A percentile compares a stretch with the other conserved stretches of the same genome.
These are phyloP conservation scores for Orbilia blumenaviensis DNA, from an alignment of 2,329 filamentous ascomycete species.

Conservation along the genomic window DNA sequence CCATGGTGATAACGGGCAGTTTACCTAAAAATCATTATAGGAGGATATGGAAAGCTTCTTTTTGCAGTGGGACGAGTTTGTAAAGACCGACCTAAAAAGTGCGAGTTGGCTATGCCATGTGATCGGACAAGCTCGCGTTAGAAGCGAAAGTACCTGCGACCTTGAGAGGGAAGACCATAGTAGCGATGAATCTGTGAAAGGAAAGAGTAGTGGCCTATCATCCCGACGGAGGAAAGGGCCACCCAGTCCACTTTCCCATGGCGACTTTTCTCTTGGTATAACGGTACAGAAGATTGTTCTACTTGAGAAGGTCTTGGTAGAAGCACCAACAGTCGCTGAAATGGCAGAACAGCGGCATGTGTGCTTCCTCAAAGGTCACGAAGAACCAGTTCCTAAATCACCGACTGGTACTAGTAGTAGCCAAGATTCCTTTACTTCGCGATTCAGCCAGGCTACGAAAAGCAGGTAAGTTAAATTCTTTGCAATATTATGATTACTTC, in stretches of 20 bases:
- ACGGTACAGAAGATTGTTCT: constrained; percentile 54
- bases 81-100: constrained; percentile 44
- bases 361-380: constrained; percentile 51
- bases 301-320: constrained; percentile 43
- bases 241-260: constrained; percentile 32
- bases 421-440: constrained; percentile 42
- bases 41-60: constrained; percentile 54
- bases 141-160: constrained; percentile 41
- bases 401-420: constrained; percentile 46
- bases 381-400: constrained; percentile 36
- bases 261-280: constrained; percentile 53
- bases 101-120: constrained; percentile 52
- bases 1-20: background rate
- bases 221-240: constrained; percentile 36
- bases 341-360: constrained; percentile 45
- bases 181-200: constrained; percentile 25
- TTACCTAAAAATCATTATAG: constrained; percentile 8
- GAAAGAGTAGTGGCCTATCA: constrained; percentile 37
- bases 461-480: constrained; percentile 17
- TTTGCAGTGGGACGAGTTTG: constrained; percentile 53
- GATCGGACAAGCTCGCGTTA: constrained; percentile 50
- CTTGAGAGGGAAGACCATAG: constrained; percentile 29
- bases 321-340: constrained; percentile 43
- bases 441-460: constrained; percentile 45
- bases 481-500: background rate